Evolutionary conservation across 768 basidiomycete genomes (phyloP).

Genomic region (Suillus variegatus): DNA sequence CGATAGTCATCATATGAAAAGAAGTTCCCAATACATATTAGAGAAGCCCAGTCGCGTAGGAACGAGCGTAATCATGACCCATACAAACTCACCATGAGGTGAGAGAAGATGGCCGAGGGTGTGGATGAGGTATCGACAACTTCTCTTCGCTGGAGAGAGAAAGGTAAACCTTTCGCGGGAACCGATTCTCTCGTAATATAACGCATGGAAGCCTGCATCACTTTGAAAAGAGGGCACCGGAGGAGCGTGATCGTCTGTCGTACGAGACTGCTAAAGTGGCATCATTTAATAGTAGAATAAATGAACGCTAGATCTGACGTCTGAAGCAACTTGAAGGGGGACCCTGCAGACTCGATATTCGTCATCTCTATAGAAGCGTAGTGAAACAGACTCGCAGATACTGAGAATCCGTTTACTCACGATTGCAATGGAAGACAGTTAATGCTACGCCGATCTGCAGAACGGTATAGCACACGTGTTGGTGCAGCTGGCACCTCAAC

Average conservation of each 20-base stretch:
- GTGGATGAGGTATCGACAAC: not conserved
- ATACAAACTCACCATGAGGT: not conserved
- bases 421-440: not conserved
- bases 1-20: not conserved
- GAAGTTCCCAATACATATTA: not conserved
- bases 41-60: constrained; percentile 5
- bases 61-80: constrained; percentile 4
- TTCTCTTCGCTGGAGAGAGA: not conserved
- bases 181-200: not conserved
- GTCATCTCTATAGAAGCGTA: not conserved
- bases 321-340: not conserved
- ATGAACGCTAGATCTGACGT: not conserved
- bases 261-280: not conserved
- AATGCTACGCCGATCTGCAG: not conserved
- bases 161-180: constrained; percentile 5
- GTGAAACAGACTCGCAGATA: not conserved
- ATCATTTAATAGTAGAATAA: not conserved
- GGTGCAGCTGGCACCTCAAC: not conserved
- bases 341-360: not conserved
- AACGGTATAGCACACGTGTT: not conserved
- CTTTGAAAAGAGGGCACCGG: not conserved
- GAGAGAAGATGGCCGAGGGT: not conserved
- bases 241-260: not conserved
- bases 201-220: not conserved
- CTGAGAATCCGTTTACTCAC: constrained; percentile 1